Conservation (phyloP, 495 filamentous ascomycete genomes). For the Penicillium lividum region DNA sequence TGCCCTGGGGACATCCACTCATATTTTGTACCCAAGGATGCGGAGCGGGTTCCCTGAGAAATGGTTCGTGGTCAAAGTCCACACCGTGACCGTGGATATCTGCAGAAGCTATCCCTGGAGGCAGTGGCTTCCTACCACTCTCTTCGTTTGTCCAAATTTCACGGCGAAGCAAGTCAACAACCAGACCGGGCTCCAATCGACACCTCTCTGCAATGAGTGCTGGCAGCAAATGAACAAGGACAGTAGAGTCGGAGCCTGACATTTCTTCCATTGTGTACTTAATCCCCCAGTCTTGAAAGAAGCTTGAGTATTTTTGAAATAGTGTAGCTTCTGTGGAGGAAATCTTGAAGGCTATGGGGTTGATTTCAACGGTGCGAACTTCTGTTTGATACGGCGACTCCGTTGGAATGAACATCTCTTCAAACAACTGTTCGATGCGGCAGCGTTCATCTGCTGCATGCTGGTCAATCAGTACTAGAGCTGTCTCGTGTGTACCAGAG, state of each 20-base stretch:
- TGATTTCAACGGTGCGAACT: conserved; percentile 38
- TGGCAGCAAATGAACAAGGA: conserved; percentile 64
- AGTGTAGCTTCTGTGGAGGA: conserved; percentile 56
- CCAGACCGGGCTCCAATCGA: conserved; percentile 63
- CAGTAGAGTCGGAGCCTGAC: conserved; percentile 10
- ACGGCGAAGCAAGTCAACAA: conserved; percentile 70
- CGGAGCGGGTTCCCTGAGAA: conserved; percentile 2
- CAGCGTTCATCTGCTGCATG: conserved; percentile 93
- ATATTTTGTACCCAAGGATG: conserved; percentile 59
- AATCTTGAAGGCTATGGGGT: conserved; percentile 63
- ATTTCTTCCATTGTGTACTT: conserved; percentile 46
- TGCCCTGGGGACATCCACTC: conserved; percentile 67
- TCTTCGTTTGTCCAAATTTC: conserved; percentile 65
- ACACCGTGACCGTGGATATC: neutral
- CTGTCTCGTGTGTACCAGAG: conserved; percentile 7
- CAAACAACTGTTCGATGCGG: conserved; percentile 70
- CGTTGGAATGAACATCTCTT: conserved; percentile 38
- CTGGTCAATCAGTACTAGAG: conserved; percentile 84
- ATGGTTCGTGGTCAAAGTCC: neutral
- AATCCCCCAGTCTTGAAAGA: conserved; percentile 75
- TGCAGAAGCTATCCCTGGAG: neutral
- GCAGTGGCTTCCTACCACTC: conserved; percentile 17
- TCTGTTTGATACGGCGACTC: neutral
- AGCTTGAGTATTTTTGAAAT: conserved; percentile 51
- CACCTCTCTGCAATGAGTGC: conserved; percentile 73